Base-by-base conservation (phyloP, 441 rosid species). In the Pelargonium australe region DNA sequence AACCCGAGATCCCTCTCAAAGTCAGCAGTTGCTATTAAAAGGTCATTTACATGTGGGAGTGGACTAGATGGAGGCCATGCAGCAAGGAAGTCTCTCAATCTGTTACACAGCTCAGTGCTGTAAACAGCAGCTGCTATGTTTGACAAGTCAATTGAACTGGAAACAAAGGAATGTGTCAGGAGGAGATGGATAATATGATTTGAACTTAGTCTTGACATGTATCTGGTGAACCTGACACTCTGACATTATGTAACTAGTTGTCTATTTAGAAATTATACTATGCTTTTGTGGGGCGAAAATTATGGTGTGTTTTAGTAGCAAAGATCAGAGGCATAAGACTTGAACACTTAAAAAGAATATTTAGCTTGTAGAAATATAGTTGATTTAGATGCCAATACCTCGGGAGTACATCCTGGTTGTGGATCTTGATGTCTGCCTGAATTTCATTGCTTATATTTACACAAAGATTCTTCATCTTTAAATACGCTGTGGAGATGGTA, bases 11-110 rank as follows among this genome's bases (percentile, higher is more conserved):
- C 83, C 73, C 95, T 79, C 68, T 95, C 96, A 51, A 91, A 84
- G 79, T 91, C 97, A 43, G 96, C 87, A 73, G 87, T 81, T 70
- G 95, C 92, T 69, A 85, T 78, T 65, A 95, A 72, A 77, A 95
- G 95, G 69, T 92, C 98, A 72, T 89, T 92, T 69, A 92, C 96
- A 76, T 90, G 89, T 12, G 86, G 85, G 73, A 78, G 82, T 16
- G 97, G 97, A 72, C 96, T 80, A 20, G 96, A 82, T 64, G 99
- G 97, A 75, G 99, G 95, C 80, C 92, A 87, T 77, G 90, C 91
- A 72, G 93, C 84, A 47, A 95, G 85, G 78, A 95, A 92, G 72
- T 77, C 76, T 60, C 86, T 85, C 74, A 89, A 73, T 85, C 97
- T 85, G 77, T 75, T 82, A 70, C 84, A 86, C 65, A 92, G 79